A percentile compares a stretch with the other conserved stretches of the same genome.
These are phyloP conservation scores for Penicillium hordei DNA, from an alignment of 2,329 filamentous ascomycete species.

Conservation along the genomic window DNA sequence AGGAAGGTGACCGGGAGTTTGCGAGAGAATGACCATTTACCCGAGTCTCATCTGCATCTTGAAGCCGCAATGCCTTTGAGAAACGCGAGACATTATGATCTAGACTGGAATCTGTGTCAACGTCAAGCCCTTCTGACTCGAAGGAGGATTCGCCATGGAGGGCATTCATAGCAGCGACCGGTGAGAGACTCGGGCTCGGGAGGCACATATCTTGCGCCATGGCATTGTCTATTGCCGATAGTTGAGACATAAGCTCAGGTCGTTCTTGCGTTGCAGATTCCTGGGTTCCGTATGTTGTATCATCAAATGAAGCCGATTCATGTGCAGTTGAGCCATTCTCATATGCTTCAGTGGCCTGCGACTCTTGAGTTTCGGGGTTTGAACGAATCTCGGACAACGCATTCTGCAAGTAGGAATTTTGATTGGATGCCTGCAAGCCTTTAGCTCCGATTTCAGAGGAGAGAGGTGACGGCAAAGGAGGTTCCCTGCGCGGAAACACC, in stretches of 20 bases:
- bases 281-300: slow-evolving; percentile 24
- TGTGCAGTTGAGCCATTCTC: slow-evolving; percentile 8
- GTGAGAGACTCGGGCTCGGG: slow-evolving; percentile 90
- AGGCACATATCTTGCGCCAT: slow-evolving; percentile 85
- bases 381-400: slow-evolving; percentile 12
- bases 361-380: slow-evolving; percentile 4
- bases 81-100: slow-evolving; percentile 37
- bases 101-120: slow-evolving; percentile 46
- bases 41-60: slow-evolving; percentile 17
- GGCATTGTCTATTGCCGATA: slow-evolving; percentile 63
- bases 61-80: slow-evolving; percentile 21
- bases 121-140: slow-evolving; percentile 42
- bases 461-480: slow-evolving; percentile 33
- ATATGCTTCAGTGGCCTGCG: slow-evolving; percentile 14
- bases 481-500: slow-evolving; percentile 34
- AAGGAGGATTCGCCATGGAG: slow-evolving; percentile 45
- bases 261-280: slow-evolving; percentile 23
- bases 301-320: slow-evolving; percentile 21
- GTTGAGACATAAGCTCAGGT: slow-evolving; percentile 31
- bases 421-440: slow-evolving; percentile 3
- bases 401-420: slow-evolving; percentile 19
- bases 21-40: slow-evolving; percentile 12
- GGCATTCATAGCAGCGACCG: slow-evolving; percentile 73
- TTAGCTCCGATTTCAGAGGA: slow-evolving; percentile 33
- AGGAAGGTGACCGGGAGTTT: slow-evolving; percentile 36